Percentiles rank a stretch among this genome's conserved stretches.
Conservation (phyloP, 2,329 filamentous ascomycete species). For the Lachnellula willkommii region DNA sequence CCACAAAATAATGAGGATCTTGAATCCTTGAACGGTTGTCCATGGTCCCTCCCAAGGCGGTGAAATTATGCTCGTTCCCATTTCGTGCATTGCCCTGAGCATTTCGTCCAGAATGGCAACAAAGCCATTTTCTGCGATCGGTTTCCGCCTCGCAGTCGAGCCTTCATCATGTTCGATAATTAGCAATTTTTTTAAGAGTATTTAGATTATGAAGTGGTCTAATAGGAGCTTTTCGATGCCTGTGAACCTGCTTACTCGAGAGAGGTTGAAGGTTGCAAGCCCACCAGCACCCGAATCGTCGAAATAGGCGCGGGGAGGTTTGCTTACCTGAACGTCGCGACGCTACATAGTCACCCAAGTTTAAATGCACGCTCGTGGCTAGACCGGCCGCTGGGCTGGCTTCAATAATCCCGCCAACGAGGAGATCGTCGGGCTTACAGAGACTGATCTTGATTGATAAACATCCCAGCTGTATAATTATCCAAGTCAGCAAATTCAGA, state of each 20-base stretch:
- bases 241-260: too few species aligned
- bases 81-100: conserved; percentile 17
- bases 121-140: conserved; percentile 27
- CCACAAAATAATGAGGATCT: conserved; percentile 31
- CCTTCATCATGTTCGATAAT: conserved; percentile 19
- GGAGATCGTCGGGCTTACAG: conserved; percentile 32
- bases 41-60: conserved; percentile 29
- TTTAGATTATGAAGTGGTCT: too few species aligned
- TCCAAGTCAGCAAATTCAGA: conserved; percentile 22
- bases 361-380: conserved; percentile 13
- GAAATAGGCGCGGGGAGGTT: too few species aligned
- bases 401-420: conserved; percentile 34
- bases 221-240: too few species aligned
- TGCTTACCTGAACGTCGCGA: too few species aligned
- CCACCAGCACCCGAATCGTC: too few species aligned
- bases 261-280: too few species aligned
- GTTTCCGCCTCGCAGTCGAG: conserved; percentile 28
- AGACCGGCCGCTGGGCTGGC: conserved; percentile 30
- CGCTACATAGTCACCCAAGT: too few species aligned
- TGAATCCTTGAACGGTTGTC: conserved; percentile 28
- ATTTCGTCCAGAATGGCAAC: conserved; percentile 29
- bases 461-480: conserved; percentile 30
- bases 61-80: conserved; percentile 4
- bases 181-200: too few species aligned
- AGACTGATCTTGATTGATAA: conserved; percentile 29